Evolutionary conservation across 768 basidiomycete genomes (phyloP).

Genomic region (Suillus bovinus): DNA sequence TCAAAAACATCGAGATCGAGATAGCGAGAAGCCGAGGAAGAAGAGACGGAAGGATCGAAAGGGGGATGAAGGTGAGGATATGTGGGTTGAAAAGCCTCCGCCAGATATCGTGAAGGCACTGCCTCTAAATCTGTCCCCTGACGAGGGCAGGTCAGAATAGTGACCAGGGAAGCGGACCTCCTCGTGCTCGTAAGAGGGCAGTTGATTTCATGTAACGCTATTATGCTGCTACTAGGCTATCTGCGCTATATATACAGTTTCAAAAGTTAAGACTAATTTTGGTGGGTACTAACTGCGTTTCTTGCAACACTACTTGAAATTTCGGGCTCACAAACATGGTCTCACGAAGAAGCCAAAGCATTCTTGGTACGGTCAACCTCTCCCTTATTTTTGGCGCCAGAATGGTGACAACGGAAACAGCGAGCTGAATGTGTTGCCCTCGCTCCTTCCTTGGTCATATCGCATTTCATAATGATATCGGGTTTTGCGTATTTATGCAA

Average conservation of each 20-base stretch:
- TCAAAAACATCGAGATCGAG: slow-evolving; percentile 37
- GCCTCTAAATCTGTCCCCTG: slow-evolving; percentile 14
- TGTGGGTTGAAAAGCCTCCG: slow-evolving; percentile 71
- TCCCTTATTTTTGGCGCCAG: not conserved
- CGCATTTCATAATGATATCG: not conserved
- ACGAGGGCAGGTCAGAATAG: slow-evolving; percentile 12
- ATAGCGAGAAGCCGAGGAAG: slow-evolving; percentile 39
- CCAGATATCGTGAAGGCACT: slow-evolving; percentile 49
- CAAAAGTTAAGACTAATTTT: not conserved
- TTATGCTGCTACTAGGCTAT: not conserved
- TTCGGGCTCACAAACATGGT: not conserved
- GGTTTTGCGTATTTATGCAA: not conserved
- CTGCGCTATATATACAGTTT: not conserved
- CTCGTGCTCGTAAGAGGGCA: slow-evolving; percentile 62
- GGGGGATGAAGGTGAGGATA: slow-evolving; percentile 49
- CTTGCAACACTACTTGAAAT: not conserved
- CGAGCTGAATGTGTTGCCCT: not conserved
- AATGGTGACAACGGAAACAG: not conserved
- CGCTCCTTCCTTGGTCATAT: not conserved
- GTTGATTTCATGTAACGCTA: slow-evolving; percentile 67
- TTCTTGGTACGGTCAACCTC: not conserved
- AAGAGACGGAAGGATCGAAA: slow-evolving; percentile 43
- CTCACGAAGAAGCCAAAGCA: not conserved
- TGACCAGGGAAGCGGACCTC: slow-evolving; percentile 25
- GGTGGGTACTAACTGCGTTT: not conserved